phyloP scores from a whole-genome alignment of 192 early-diverging fungal species.

The Phycomyces blakesleeanus region DNA sequence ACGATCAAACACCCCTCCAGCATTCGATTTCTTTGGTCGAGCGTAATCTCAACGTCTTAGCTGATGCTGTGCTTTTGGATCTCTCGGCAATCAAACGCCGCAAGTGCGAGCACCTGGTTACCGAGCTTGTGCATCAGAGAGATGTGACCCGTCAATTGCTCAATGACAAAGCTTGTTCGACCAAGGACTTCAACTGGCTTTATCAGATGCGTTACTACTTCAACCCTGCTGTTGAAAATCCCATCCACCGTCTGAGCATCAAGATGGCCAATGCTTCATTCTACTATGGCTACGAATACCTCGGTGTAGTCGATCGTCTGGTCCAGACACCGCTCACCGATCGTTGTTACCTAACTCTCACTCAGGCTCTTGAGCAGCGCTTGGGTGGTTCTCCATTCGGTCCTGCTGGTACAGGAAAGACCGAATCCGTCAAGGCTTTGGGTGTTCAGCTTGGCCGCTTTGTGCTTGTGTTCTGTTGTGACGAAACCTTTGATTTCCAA shows the following conservation, averaged over 20 bases:
- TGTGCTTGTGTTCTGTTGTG: slow-evolving; percentile 99
- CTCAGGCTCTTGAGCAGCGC: slow-evolving; percentile 89
- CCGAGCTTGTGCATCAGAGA: slow-evolving; percentile 98
- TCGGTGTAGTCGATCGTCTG: slow-evolving; percentile 93
- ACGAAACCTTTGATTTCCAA: slow-evolving; percentile 99
- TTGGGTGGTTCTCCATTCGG: slow-evolving; percentile 98
- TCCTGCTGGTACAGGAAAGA: slow-evolving; percentile 98
- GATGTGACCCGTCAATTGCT: slow-evolving; percentile 80
- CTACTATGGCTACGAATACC: slow-evolving; percentile 96
- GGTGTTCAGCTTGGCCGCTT: slow-evolving; percentile 93
- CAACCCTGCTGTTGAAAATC: slow-evolving; percentile 53
- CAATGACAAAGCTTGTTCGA: slow-evolving; percentile 40
- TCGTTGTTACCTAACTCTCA: slow-evolving; percentile 96
- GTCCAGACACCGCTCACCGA: slow-evolving; percentile 99
- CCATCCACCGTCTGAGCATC: slow-evolving; percentile 69
- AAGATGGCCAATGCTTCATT: slow-evolving; percentile 94
- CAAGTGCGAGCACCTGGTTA: slow-evolving; percentile 98
- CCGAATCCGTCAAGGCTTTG: slow-evolving; percentile 97
- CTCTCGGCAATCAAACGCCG: slow-evolving; percentile 76
- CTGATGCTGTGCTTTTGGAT: slow-evolving; percentile 90
- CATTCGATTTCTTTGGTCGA: slow-evolving; percentile 59
- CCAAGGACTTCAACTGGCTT: slow-evolving; percentile 91
- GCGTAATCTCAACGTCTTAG: slow-evolving; percentile 77
- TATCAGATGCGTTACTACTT: slow-evolving; percentile 94
- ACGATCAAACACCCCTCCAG: slow-evolving; percentile 49